phyloP scores from a whole-genome alignment of 1,139 yeast genomes.

The Ogataea hybrid region DNA sequence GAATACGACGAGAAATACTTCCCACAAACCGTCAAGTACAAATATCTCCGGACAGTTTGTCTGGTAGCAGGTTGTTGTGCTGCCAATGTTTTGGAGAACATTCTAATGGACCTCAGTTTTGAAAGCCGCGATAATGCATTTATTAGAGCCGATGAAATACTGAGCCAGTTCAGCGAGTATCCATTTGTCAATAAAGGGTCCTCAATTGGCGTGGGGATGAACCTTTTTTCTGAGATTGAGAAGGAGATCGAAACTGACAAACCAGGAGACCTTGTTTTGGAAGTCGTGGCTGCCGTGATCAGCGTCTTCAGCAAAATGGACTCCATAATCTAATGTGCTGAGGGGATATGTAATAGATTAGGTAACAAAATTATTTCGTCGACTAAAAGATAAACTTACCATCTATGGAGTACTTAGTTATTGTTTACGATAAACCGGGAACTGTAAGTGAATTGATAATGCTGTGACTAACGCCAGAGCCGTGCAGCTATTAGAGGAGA shows the following conservation, averaged over 20 bases:
- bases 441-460: slow-evolving; percentile 33
- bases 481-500: slow-evolving; percentile 53
- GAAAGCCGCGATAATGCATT: slow-evolving; percentile 93
- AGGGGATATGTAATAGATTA: slow-evolving; percentile 6
- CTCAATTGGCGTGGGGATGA: slow-evolving; percentile 72
- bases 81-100: slow-evolving; percentile 94
- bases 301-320: slow-evolving; percentile 62
- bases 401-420: slow-evolving; percentile 59
- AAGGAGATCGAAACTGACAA: slow-evolving; percentile 63
- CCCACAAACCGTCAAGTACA: slow-evolving; percentile 67
- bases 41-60: slow-evolving; percentile 73
- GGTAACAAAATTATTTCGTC: slow-evolving; percentile 4
- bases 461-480: slow-evolving; percentile 26
- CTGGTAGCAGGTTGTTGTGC: slow-evolving; percentile 91
- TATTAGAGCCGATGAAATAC: slow-evolving; percentile 86
- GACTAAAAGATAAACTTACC: not conserved
- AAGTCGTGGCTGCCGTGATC: slow-evolving; percentile 86
- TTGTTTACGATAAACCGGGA: slow-evolving; percentile 68
- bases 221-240: slow-evolving; percentile 65
- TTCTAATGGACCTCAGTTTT: slow-evolving; percentile 71
- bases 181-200: slow-evolving; percentile 67
- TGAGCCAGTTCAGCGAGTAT: slow-evolving; percentile 76
- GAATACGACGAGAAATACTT: slow-evolving; percentile 51
- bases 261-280: slow-evolving; percentile 67
- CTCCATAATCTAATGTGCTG: slow-evolving; percentile 28